Conservation (phyloP, 441 rosid species). For the Croton laevigatus region DNA sequence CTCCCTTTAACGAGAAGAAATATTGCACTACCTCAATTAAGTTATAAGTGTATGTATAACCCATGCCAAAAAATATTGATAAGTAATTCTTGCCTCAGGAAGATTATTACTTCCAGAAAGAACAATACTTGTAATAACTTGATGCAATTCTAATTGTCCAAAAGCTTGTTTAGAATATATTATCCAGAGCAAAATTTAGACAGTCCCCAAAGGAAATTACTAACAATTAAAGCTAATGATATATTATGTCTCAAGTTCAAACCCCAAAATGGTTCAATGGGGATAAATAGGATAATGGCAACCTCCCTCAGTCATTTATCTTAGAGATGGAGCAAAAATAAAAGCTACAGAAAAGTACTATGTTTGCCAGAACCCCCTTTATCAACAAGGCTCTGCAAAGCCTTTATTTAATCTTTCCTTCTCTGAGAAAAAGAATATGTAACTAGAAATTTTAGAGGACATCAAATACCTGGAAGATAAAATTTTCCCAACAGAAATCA, state of each 20-base stretch:
- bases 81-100: constrained; percentile 3
- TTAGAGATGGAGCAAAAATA: constrained; percentile 4
- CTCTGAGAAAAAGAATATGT: constrained; percentile 1
- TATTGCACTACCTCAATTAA: neutral
- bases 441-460: constrained; percentile 7
- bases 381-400: neutral
- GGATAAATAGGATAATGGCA: neutral
- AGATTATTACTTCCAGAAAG: neutral
- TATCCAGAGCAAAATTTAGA: neutral
- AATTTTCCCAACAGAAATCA: constrained; percentile 78
- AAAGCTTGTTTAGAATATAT: neutral
- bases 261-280: too few species aligned
- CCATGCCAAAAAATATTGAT: constrained; percentile 8
- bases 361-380: neutral
- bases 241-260: neutral
- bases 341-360: constrained; percentile 4
- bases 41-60: neutral
- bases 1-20: neutral
- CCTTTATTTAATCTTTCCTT: neutral
- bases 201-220: neutral
- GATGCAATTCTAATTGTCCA: constrained; percentile 1
- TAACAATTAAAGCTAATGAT: neutral
- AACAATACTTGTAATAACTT: neutral
- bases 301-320: neutral
- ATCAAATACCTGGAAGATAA: constrained; percentile 71